Evolutionary conservation across 2,329 filamentous ascomycete species (phyloP).

Genomic region (Chaetothyriales sp.): DNA sequence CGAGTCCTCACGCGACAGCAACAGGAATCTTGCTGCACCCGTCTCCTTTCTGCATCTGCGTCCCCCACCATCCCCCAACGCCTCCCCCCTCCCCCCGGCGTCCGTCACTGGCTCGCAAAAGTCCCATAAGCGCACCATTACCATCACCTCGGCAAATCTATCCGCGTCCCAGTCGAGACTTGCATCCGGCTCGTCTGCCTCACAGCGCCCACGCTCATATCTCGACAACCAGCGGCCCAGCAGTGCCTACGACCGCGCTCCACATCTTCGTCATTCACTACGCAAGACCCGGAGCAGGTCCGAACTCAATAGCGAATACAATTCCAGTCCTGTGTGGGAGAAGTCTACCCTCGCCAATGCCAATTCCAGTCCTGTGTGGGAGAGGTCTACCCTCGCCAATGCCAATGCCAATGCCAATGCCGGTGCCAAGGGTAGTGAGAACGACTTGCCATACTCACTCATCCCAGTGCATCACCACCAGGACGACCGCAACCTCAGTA

Average conservation of each 20-base stretch:
- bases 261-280: not conserved
- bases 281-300: conserved; percentile 5
- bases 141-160: conserved; percentile 4
- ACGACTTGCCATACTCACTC: not conserved
- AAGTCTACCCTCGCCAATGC: too few species aligned
- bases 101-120: conserved; percentile 1
- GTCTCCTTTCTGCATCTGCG: conserved; percentile 3
- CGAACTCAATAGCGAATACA: conserved; percentile 6
- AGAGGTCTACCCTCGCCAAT: not conserved
- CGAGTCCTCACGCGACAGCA: conserved; percentile 3
- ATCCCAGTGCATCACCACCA: not conserved
- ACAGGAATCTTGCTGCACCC: not conserved
- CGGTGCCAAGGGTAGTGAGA: not conserved
- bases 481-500: not conserved
- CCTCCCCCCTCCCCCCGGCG: not conserved
- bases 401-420: not conserved
- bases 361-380: not conserved
- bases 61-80: not conserved
- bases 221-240: not conserved
- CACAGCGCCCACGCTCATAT: not conserved
- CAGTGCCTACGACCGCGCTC: not conserved
- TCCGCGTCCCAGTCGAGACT: not conserved
- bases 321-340: not conserved
- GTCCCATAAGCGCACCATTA: conserved; percentile 4
- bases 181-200: not conserved